Evolutionary conservation across 257 asterid genomes (phyloP), one percentile per base, ranked within the genome.

Genomic region (Leonotis leonurus): DNA sequence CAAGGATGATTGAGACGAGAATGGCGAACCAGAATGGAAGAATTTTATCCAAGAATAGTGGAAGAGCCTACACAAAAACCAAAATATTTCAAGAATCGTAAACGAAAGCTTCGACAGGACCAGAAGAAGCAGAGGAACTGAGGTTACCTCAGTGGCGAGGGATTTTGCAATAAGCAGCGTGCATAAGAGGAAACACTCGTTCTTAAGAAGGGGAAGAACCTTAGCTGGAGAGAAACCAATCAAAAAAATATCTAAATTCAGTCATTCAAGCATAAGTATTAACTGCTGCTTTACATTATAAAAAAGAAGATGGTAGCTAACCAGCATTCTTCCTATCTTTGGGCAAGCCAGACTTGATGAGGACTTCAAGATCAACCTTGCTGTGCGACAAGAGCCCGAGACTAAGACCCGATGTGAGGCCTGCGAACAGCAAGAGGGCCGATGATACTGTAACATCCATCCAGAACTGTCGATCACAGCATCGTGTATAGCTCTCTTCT

Each of bases 311-410:
- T 12, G n/a, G 24, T 17, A 9, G 39, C 0, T 36, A 63, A 6
- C 75, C 78, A 29, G 81, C 81, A 68, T 76, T 64, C 10, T 62
- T 72, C 54, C 37, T 30, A 57, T 76, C 64, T 33, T 64, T 65
- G 8, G 81, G 78, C 59, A 77, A 27, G 17, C 81, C 78, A 46
- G 78, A 55, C 51, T 77, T 77, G 7, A 68, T 9, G 36, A 77
- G 78, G 62, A 72, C 81, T 60, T 76, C 75, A 60, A 76, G 81
- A 41, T 77, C 78, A 32, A 77, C 71, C 67, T 72, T 73, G 68
- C 68, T 64, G 72, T 77, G 67, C 1, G 78, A 64, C 39, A 72
- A 37, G 26, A 72, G 68, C 7, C 81, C 81, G n/a, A 77, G 58
- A 18, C 82, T 72, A 1, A 77, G 71, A 18, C 78, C 82, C 0